Conservation (phyloP, 2,329 filamentous ascomycete genomes). For the Trichoderma koningii region DNA sequence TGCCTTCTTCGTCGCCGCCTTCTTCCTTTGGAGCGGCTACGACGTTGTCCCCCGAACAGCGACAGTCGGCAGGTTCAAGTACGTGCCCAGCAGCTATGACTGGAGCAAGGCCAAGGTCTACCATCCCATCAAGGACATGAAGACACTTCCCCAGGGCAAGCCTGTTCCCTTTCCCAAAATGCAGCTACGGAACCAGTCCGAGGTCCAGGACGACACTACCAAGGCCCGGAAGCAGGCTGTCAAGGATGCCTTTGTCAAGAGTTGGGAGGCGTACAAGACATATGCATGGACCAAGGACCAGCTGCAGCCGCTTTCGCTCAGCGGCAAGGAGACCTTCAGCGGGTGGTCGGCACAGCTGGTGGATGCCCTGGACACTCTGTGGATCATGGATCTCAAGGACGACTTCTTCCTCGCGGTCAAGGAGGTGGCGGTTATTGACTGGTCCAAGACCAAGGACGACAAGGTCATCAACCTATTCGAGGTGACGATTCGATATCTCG, state of each 20-base stretch:
- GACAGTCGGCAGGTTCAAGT: conserved; percentile 35
- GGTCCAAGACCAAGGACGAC: conserved; percentile 48
- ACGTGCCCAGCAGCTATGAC: conserved; percentile 43
- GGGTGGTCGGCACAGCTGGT: conserved; percentile 62
- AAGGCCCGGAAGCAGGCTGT: conserved; percentile 43
- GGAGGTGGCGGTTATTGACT: conserved; percentile 56
- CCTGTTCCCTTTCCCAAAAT: conserved; percentile 46
- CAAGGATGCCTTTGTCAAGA: conserved; percentile 46
- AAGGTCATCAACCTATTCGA: conserved; percentile 61
- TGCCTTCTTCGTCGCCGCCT: conserved; percentile 31
- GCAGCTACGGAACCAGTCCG: conserved; percentile 42
- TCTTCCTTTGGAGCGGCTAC: conserved; percentile 37
- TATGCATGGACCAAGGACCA: conserved; percentile 61
- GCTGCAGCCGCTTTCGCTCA: conserved; percentile 52
- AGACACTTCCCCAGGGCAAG: conserved; percentile 40
- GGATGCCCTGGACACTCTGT: conserved; percentile 60
- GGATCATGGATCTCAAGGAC: conserved; percentile 59
- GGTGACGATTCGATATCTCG: conserved; percentile 60
- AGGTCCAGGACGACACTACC: conserved; percentile 42
- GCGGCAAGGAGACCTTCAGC: conserved; percentile 51
- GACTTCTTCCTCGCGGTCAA: conserved; percentile 57
- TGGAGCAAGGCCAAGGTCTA: conserved; percentile 42
- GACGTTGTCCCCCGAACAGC: conserved; percentile 27
- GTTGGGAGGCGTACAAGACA: conserved; percentile 55
- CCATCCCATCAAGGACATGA: conserved; percentile 39